A percentile compares a stretch with the other conserved stretches of the same genome.
These are phyloP conservation scores for Neurospora sp. DNA, from an alignment of 495 filamentous ascomycete species.

Conservation along the genomic window DNA sequence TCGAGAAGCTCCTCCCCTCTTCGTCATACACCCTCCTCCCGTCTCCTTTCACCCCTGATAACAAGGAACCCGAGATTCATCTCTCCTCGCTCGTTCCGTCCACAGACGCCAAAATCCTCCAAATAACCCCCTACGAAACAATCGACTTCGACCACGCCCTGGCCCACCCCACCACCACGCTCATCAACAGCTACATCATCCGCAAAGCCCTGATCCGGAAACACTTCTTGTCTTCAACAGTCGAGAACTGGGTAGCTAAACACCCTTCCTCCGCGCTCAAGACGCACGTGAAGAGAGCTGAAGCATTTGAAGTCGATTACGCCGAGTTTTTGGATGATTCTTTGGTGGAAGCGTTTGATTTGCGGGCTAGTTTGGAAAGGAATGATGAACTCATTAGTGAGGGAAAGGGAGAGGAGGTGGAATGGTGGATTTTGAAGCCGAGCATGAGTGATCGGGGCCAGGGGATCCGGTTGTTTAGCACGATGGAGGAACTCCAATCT, in stretches of 20 bases:
- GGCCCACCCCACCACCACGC: constrained; percentile 44
- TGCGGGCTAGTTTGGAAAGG: constrained; percentile 60
- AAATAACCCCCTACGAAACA: constrained; percentile 78
- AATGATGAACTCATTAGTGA: constrained; percentile 37
- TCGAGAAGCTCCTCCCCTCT: constrained; percentile 50
- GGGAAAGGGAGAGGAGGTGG: constrained; percentile 18
- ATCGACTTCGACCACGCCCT: constrained; percentile 71
- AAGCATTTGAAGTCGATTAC: constrained; percentile 89
- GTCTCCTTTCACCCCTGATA: constrained; percentile 9
- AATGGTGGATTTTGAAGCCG: constrained; percentile 98
- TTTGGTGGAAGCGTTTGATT: constrained; percentile 76
- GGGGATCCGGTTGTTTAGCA: constrained; percentile 81
- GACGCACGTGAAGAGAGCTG: constrained; percentile 58
- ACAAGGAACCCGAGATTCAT: constrained; percentile 15
- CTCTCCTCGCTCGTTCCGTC: constrained; percentile 21
- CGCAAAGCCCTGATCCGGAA: constrained; percentile 97
- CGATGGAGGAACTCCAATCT: constrained; percentile 62
- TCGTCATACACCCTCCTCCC: constrained; percentile 23
- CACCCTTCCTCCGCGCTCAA: constrained; percentile 59
- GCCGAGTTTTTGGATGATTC: constrained; percentile 95
- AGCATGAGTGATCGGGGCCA: constrained; percentile 95
- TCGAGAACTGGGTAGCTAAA: constrained; percentile 72
- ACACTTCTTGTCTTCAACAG: constrained; percentile 76
- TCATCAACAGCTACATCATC: constrained; percentile 80
- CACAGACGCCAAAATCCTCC: constrained; percentile 48